A percentile compares a stretch with the other conserved stretches of the same genome.
phyloP scores from a whole-genome alignment of 2,329 filamentous ascomycete species.

The Aspergillus tanneri region DNA sequence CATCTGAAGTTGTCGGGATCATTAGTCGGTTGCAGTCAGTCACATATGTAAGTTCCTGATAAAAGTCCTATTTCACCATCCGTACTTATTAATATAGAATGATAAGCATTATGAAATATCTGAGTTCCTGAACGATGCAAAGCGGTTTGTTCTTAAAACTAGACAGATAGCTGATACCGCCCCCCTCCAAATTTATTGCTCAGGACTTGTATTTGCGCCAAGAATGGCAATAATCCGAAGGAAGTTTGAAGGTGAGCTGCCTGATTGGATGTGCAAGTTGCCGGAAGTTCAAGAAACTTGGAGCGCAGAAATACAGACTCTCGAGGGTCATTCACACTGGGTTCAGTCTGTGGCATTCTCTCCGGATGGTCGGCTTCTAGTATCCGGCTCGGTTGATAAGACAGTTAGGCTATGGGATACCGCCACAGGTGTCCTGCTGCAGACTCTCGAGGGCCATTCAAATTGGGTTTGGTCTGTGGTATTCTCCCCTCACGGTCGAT shows the following conservation, averaged over 20 bases:
- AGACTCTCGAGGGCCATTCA: not conserved
- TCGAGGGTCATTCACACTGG: slow-evolving; percentile 15
- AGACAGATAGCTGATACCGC: slow-evolving; percentile 27
- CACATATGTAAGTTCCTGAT: not conserved
- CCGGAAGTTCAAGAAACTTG: slow-evolving; percentile 11
- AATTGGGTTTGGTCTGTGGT: not conserved
- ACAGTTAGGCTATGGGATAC: slow-evolving; percentile 17
- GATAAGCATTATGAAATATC: slow-evolving; percentile 8
- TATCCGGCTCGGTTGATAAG: slow-evolving; percentile 16
- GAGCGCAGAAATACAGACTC: slow-evolving; percentile 14
- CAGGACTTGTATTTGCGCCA: slow-evolving; percentile 35
- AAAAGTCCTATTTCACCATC: not conserved
- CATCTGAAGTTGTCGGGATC: slow-evolving; percentile 16
- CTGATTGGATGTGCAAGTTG: slow-evolving; percentile 16
- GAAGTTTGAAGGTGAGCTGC: slow-evolving; percentile 19
- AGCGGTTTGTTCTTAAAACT: slow-evolving; percentile 31
- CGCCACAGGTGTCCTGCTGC: not conserved
- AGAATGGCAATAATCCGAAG: slow-evolving; percentile 24
- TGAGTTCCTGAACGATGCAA: slow-evolving; percentile 32
- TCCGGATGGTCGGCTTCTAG: slow-evolving; percentile 17
- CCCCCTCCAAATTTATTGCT: slow-evolving; percentile 40
- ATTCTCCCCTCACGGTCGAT: slow-evolving; percentile 17
- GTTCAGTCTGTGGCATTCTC: slow-evolving; percentile 21
- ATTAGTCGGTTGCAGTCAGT: slow-evolving; percentile 8
- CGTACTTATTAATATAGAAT: not conserved